phyloP scores from a whole-genome alignment of 2,329 filamentous ascomycete species.

The Phyllosticta ampelicida region DNA sequence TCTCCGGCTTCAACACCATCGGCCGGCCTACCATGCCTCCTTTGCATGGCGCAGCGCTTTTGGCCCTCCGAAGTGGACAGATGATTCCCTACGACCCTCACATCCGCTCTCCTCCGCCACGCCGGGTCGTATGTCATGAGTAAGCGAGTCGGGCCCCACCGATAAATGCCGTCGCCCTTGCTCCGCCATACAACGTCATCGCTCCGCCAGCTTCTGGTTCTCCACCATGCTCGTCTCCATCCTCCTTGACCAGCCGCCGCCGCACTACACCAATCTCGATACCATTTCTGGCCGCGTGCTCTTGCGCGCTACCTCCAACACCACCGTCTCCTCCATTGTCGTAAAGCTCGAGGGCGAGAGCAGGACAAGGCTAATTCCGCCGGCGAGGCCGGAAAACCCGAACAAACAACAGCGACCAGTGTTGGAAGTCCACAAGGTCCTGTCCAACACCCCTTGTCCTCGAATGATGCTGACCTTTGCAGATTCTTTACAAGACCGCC shows the following conservation, averaged over 20 bases:
- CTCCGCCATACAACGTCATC: neutral
- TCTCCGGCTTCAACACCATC: neutral
- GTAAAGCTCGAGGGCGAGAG: slow-evolving; percentile 79
- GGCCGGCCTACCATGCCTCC: neutral
- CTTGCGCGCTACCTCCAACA: slow-evolving; percentile 33
- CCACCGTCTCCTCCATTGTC: slow-evolving; percentile 46
- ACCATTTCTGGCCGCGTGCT: slow-evolving; percentile 49
- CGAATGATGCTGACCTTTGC: slow-evolving; percentile 5
- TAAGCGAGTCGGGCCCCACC: neutral
- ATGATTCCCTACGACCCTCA: neutral
- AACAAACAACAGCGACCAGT: slow-evolving; percentile 31
- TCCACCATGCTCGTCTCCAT: slow-evolving; percentile 54
- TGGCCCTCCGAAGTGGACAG: neutral
- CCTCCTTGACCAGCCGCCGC: slow-evolving; percentile 51
- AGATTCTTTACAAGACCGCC: slow-evolving; percentile 64
- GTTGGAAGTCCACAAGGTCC: slow-evolving; percentile 42
- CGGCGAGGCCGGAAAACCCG: slow-evolving; percentile 19
- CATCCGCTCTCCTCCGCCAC: neutral
- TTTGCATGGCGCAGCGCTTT: neutral
- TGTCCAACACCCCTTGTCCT: neutral
- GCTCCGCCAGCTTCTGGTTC: neutral
- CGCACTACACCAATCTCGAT: slow-evolving; percentile 74
- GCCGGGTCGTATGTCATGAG: too few relatives aligned
- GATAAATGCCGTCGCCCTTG: neutral
- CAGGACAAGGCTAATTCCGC: slow-evolving; percentile 52